Percentiles rank a stretch among this genome's conserved stretches.
Evolutionary conservation across 768 basidiomycete genomes (phyloP).

Genomic region (Agaricus subrufescens): DNA sequence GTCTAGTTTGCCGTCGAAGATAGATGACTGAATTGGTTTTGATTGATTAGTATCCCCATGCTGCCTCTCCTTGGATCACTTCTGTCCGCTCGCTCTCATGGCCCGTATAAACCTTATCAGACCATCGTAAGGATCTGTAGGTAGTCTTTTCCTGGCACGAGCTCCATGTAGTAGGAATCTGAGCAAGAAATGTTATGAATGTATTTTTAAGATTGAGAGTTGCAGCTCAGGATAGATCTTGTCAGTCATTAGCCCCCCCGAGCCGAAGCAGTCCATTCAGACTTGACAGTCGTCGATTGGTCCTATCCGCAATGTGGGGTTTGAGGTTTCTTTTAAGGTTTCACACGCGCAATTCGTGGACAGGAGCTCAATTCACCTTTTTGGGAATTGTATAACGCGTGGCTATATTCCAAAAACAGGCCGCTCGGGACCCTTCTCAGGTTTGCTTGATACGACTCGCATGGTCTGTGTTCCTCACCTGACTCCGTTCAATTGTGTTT

Average conservation of each 20-base stretch:
- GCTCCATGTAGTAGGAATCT: too few relatives aligned
- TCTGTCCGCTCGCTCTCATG: slow-evolving; percentile 25
- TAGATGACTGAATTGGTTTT: neutral
- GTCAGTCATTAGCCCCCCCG: too few relatives aligned
- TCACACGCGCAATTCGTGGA: neutral
- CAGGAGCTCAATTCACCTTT: neutral
- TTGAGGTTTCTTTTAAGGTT: neutral
- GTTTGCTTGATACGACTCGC: neutral
- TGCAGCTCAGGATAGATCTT: too few relatives aligned
- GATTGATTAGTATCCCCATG: slow-evolving; percentile 22
- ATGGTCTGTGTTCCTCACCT: neutral
- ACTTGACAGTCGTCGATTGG: too few relatives aligned
- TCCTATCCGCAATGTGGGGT: too few relatives aligned
- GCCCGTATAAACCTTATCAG: slow-evolving; percentile 22
- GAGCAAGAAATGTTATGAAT: too few relatives aligned
- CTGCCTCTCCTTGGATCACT: slow-evolving; percentile 29
- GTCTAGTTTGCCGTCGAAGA: neutral
- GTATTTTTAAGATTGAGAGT: too few relatives aligned
- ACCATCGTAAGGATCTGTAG: neutral
- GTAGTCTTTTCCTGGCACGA: neutral
- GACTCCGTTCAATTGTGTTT: neutral
- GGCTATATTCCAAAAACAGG: slow-evolving; percentile 1
- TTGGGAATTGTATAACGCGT: neutral
- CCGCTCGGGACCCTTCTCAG: neutral
- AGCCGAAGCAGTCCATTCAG: too few relatives aligned